Percentiles rank a stretch among this genome's conserved stretches.
Conservation (phyloP, 169 alveolate species). For the Cryptosporidium parvum region DNA sequence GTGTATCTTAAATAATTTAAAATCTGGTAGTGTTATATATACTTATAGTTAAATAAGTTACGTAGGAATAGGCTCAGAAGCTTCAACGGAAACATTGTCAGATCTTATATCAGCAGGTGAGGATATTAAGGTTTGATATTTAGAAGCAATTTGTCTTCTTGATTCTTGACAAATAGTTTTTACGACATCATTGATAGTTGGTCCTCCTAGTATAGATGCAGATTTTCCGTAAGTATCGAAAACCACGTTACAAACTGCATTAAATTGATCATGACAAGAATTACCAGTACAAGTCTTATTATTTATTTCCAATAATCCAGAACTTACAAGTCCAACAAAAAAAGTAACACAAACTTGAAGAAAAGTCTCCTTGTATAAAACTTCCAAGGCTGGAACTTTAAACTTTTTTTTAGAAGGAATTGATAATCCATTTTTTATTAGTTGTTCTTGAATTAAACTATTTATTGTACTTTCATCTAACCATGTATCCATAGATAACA, state of each 20-base stretch:
- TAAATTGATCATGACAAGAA: conserved; percentile 40
- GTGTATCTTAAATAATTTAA: neutral
- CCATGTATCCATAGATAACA: conserved; percentile 46
- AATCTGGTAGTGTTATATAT: neutral
- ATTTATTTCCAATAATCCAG: conserved; percentile 5
- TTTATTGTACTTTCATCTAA: neutral
- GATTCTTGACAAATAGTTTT: conserved; percentile 63
- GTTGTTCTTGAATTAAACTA: neutral
- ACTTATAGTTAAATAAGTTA: neutral
- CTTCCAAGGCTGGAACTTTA: conserved; percentile 28
- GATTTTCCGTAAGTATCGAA: conserved; percentile 18
- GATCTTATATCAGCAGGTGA: conserved; percentile 65
- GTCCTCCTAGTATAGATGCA: conserved; percentile 16
- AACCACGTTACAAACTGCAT: neutral
- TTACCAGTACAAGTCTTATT: conserved; percentile 11
- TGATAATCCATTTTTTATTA: conserved; percentile 1
- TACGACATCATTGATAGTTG: neutral
- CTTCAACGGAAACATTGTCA: conserved; percentile 39
- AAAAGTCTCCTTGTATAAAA: conserved; percentile 34
- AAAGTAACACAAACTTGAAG: conserved; percentile 35
- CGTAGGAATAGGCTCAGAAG: conserved; percentile 41
- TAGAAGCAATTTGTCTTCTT: conserved; percentile 34
- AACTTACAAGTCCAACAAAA: conserved; percentile 22
- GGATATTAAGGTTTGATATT: conserved; percentile 6
- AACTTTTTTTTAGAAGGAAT: conserved; percentile 25